Conservation (phyloP, 805 yeast genomes). For the Ogataea henricii region DNA sequence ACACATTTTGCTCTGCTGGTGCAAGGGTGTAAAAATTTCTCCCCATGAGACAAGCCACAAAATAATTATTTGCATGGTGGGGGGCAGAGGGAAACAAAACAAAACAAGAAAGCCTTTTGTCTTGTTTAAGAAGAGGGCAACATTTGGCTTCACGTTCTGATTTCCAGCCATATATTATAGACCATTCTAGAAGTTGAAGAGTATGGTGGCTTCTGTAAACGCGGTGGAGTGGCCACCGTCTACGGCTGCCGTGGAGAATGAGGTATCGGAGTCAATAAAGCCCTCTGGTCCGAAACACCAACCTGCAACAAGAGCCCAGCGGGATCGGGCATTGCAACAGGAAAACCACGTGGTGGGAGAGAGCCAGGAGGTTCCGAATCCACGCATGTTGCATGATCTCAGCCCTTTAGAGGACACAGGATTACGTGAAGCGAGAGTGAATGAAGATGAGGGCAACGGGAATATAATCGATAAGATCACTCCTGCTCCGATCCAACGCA, state of each 20-base stretch:
- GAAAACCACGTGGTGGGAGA: slow-evolving; percentile 8
- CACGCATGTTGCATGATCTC: neutral
- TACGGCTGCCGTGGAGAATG: neutral
- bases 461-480: neutral
- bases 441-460: slow-evolving; percentile 3
- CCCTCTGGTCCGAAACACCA: neutral
- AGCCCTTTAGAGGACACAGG: slow-evolving; percentile 15
- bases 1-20: no score
- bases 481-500: slow-evolving; percentile 11
- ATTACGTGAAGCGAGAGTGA: slow-evolving; percentile 5
- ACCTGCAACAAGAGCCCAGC: neutral
- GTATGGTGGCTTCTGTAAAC: neutral
- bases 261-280: neutral
- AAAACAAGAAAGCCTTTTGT: neutral
- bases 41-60: no score
- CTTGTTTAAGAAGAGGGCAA: neutral
- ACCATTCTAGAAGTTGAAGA: no score
- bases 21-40: no score
- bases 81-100: slow-evolving; percentile 17
- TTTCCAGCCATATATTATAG: no score
- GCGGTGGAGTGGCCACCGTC: neutral
- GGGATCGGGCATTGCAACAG: neutral
- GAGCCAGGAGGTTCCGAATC: slow-evolving; percentile 11
- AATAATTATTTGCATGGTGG: no score
- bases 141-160: neutral